Conservation (phyloP, 1,284 basidiomycete genomes). For the Athelia sp. region DNA sequence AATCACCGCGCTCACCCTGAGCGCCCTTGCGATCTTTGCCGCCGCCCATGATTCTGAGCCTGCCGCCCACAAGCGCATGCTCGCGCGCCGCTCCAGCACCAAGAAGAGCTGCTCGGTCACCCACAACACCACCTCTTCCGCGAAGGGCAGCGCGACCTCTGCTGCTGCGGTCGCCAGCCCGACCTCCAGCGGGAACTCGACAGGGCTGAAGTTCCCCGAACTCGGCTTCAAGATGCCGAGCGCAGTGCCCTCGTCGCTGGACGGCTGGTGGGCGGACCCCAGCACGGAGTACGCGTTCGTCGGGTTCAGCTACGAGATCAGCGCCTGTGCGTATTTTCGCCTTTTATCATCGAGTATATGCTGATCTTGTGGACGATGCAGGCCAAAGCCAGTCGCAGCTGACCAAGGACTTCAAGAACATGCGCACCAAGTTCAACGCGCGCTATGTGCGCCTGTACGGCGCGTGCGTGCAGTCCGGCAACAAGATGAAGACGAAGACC, state of each 20-base stretch:
- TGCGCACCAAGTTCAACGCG: constrained; percentile 52
- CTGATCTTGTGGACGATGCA: constrained; percentile 14
- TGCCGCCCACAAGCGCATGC: too few species aligned
- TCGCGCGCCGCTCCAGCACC: too few species aligned
- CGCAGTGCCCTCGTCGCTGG: not conserved
- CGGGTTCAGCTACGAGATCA: constrained; percentile 70
- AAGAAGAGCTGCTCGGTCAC: too few species aligned
- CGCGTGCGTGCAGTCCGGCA: constrained; percentile 50
- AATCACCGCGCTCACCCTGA: too few species aligned
- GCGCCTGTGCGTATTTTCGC: constrained; percentile 37
- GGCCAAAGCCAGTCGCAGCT: constrained; percentile 48
- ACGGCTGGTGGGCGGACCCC: not conserved
- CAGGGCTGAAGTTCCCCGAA: not conserved
- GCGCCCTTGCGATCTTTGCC: too few species aligned
- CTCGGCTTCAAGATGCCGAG: constrained; percentile 1
- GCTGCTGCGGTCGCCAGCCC: too few species aligned
- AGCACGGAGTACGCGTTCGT: constrained; percentile 64
- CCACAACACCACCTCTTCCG: too few species aligned
- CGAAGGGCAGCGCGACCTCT: too few species aligned
- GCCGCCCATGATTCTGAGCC: too few species aligned
- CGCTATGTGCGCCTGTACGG: constrained; percentile 74
- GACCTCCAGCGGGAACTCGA: not conserved
- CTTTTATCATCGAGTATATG: not conserved
- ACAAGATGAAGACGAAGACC: not conserved
- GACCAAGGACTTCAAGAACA: constrained; percentile 55